Percentiles rank a stretch among this genome's conserved stretches.
Conservation (phyloP, 129 eudicot species). For the Flaveria ramosissima region DNA sequence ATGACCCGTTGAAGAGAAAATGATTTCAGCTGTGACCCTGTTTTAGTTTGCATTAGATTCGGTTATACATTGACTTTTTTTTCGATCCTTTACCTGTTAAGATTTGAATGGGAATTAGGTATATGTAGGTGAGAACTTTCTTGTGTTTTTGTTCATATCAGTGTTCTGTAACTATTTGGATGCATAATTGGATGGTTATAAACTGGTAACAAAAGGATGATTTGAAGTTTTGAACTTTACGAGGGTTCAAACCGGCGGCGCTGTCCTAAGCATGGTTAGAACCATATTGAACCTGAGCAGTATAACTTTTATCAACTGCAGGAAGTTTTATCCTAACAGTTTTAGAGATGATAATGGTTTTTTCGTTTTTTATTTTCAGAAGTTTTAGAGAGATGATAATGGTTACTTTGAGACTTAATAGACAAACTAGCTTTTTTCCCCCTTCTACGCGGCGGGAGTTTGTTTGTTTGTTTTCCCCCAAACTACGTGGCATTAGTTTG, state of each 20-base stretch:
- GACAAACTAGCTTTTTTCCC: too few relatives aligned
- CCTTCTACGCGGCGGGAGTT: too few relatives aligned
- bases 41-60: constrained; percentile 27
- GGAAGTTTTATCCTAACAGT: too few relatives aligned
- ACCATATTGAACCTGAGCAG: background rate
- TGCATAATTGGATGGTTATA: constrained; percentile 28
- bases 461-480: too few relatives aligned
- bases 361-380: too few relatives aligned
- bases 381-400: too few relatives aligned
- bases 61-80: constrained; percentile 25
- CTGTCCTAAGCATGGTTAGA: background rate
- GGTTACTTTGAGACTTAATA: too few relatives aligned
- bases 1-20: constrained; percentile 19
- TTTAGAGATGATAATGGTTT: too few relatives aligned
- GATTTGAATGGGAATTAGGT: constrained; percentile 33
- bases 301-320: background rate
- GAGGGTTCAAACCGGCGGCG: background rate
- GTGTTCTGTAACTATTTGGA: constrained; percentile 30
- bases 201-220: background rate
- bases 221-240: background rate
- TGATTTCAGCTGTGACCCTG: constrained; percentile 8
- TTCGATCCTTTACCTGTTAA: constrained; percentile 23
- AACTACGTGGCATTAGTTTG: too few relatives aligned
- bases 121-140: constrained; percentile 31
- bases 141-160: constrained; percentile 34